Conservation (phyloP, 2,329 filamentous ascomycete species). For the Aspergillus sp. region DNA sequence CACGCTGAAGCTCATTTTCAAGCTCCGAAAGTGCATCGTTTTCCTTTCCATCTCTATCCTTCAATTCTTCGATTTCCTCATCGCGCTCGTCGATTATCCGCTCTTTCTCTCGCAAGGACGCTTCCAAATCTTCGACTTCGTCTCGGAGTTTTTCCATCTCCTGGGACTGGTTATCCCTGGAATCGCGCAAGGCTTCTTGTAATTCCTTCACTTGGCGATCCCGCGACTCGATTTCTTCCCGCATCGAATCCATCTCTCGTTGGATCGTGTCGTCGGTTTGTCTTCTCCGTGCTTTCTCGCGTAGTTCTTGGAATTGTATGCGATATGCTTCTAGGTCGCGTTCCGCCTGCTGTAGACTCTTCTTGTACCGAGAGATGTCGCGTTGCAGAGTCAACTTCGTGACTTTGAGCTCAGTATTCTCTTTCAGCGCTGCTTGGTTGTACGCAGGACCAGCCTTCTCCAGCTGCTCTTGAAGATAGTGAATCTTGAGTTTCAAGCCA, state of each 20-base stretch:
- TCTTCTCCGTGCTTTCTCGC: constrained; percentile 75
- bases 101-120: constrained; percentile 72
- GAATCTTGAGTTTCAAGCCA: constrained; percentile 91
- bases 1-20: constrained; percentile 49
- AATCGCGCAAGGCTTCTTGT: constrained; percentile 55
- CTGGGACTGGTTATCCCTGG: constrained; percentile 54
- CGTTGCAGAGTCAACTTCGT: constrained; percentile 85
- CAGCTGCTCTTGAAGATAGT: constrained; percentile 89
- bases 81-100: constrained; percentile 69
- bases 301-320: constrained; percentile 75
- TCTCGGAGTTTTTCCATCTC: constrained; percentile 67
- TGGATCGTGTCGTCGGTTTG: constrained; percentile 69
- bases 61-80: constrained; percentile 69
- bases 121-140: constrained; percentile 72
- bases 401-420: constrained; percentile 95
- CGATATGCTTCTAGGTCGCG: constrained; percentile 81
- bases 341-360: constrained; percentile 77
- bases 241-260: constrained; percentile 54
- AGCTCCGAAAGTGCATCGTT: constrained; percentile 45
- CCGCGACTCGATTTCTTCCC: constrained; percentile 49
- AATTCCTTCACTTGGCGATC: constrained; percentile 42
- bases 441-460: constrained; percentile 84
- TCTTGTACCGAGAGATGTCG: constrained; percentile 82
- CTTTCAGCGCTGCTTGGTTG: constrained; percentile 82
- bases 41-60: constrained; percentile 46